These are phyloP conservation scores for Hyaloscypha bicolor DNA, from an alignment of 495 filamentous ascomycete species.

Conservation along the genomic window DNA sequence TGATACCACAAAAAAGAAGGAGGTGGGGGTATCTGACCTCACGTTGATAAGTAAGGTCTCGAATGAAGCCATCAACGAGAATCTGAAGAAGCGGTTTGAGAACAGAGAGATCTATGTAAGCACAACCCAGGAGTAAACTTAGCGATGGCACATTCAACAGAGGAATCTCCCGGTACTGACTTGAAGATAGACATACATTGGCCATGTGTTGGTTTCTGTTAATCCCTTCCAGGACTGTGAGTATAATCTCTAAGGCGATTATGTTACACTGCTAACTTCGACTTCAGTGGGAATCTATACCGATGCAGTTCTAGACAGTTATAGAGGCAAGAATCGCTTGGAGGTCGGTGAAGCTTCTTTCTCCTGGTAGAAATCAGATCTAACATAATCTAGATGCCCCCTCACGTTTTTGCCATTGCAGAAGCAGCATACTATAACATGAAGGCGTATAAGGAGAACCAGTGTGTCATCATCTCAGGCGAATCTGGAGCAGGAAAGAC, in stretches of 20 bases:
- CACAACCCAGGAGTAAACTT: background rate
- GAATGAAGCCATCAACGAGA: conserved; percentile 99
- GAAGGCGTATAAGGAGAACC: conserved; percentile 99
- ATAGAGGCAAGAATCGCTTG: conserved; percentile 93
- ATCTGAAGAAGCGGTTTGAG: conserved; percentile 95
- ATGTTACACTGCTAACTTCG: conserved; percentile 5
- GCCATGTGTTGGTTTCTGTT: conserved; percentile 98
- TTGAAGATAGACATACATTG: conserved; percentile 84
- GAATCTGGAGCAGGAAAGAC: conserved; percentile 99
- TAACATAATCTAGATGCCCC: conserved; percentile 58
- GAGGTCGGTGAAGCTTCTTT: conserved; percentile 53
- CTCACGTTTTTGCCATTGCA: conserved; percentile 97
- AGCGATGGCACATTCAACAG: background rate
- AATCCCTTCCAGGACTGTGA: conserved; percentile 94
- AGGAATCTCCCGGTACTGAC: conserved; percentile 26
- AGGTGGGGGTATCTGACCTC: conserved; percentile 97
- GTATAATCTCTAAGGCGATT: conserved; percentile 32
- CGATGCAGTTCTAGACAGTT: conserved; percentile 85
- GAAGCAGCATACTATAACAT: conserved; percentile 99
- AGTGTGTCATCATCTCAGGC: conserved; percentile 99
- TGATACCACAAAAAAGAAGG: conserved; percentile 97
- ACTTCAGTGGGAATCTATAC: conserved; percentile 91
- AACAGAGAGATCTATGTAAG: conserved; percentile 94
- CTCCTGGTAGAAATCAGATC: background rate
- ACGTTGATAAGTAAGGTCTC: conserved; percentile 97